Percentiles rank a stretch among this genome's conserved stretches.
Conservation (phyloP, 1,139 yeast species). For the Blastobotrys indianensis region DNA sequence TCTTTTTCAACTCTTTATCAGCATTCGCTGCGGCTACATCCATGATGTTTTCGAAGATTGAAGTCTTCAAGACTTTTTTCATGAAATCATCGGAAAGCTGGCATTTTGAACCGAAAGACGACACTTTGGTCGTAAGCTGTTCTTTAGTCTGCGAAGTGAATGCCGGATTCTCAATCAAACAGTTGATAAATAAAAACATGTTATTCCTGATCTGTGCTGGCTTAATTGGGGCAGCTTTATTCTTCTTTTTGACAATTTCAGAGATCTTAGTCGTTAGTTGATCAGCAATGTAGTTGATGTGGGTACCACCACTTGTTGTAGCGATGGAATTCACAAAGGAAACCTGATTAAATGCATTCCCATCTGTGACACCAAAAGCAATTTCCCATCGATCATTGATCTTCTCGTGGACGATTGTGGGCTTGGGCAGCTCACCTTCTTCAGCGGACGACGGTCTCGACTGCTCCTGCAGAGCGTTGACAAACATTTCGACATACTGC, state of each 20-base stretch:
- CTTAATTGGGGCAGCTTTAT: conserved; percentile 66
- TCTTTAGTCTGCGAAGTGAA: conserved; percentile 98
- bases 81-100: conserved; percentile 71
- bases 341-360: conserved; percentile 75
- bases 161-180: conserved; percentile 93
- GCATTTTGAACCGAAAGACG: conserved; percentile 84
- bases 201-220: conserved; percentile 87
- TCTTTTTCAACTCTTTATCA: conserved; percentile 77
- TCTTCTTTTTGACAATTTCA: conserved; percentile 68
- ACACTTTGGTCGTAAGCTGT: conserved; percentile 80
- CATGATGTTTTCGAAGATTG: conserved; percentile 73
- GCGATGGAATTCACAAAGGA: conserved; percentile 98
- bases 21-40: conserved; percentile 85
- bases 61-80: conserved; percentile 66
- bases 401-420: conserved; percentile 73
- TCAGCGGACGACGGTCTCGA: conserved; percentile 34
- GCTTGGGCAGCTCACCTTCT: conserved; percentile 38
- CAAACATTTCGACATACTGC: conserved; percentile 82
- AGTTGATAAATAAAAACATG: conserved; percentile 85
- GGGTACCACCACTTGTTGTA: conserved; percentile 96
- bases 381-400: conserved; percentile 86
- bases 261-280: conserved; percentile 73
- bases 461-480: conserved; percentile 57
- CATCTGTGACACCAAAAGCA: conserved; percentile 92
- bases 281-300: conserved; percentile 80